A percentile compares a stretch with the other conserved stretches of the same genome.
Evolutionary conservation across 192 early-diverging fungal genomes (phyloP).

Genomic region (Polychytrium aggregatum): DNA sequence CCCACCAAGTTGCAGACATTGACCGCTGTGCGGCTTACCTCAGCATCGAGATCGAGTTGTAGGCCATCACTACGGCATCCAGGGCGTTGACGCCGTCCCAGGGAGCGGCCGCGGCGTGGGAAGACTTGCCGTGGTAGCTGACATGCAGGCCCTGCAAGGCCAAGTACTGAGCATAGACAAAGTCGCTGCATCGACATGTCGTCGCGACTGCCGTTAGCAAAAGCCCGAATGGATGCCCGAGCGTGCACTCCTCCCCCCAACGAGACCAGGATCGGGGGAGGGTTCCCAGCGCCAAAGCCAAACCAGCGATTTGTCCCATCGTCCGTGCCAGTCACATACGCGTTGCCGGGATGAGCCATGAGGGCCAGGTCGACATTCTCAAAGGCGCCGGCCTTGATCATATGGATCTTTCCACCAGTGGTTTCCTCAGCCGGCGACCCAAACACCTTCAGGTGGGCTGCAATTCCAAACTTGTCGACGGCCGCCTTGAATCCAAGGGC

Average conservation of each 20-base stretch:
- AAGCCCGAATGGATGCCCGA: too few species aligned
- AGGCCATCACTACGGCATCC: conserved; percentile 56
- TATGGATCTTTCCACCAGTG: conserved; percentile 57
- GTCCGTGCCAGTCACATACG: too few species aligned
- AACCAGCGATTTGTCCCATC: conserved; percentile 15
- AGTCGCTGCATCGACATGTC: too few species aligned
- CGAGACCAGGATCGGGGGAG: too few species aligned
- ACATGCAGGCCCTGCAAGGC: conserved; percentile 29
- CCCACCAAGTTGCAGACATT: not conserved
- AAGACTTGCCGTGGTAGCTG: conserved; percentile 60
- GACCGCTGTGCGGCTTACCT: conserved; percentile 34
- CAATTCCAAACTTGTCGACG: conserved; percentile 26
- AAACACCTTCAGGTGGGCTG: conserved; percentile 54
- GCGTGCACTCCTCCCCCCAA: too few species aligned
- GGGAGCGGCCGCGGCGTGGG: conserved; percentile 58
- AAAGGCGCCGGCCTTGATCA: conserved; percentile 60
- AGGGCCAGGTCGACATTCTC: conserved; percentile 57
- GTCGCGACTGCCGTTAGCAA: too few species aligned
- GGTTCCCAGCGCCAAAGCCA: too few species aligned
- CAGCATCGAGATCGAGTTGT: conserved; percentile 52
- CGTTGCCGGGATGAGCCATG: conserved; percentile 69
- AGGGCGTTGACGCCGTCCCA: conserved; percentile 65
- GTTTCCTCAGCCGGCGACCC: conserved; percentile 68
- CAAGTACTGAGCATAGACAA: conserved; percentile 29
- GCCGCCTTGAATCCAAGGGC: conserved; percentile 35